A percentile compares a stretch with the other conserved stretches of the same genome.
Conservation (phyloP, 345 rosid species). For the Arabidopsis thaliana region TAIR10.1 NC_003075.7:5150001-5150500, state of each 20-base stretch:
- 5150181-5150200: slow-evolving; percentile 93
- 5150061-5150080: background rate
- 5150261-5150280: slow-evolving; percentile 55
- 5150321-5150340: slow-evolving; percentile 65
- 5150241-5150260: slow-evolving; percentile 53
- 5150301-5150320: slow-evolving; percentile 65
- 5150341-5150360: slow-evolving; percentile 43
- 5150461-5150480: slow-evolving; percentile 41
- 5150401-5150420: slow-evolving; percentile 46
- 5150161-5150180: slow-evolving; percentile 84
- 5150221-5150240: slow-evolving; percentile 41
- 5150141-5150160: slow-evolving; percentile 99
- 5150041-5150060: slow-evolving; percentile 30
- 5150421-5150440: slow-evolving; percentile 42
- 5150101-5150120: background rate
- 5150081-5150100: background rate
- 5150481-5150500: slow-evolving; percentile 37
- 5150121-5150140: background rate
- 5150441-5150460: slow-evolving; percentile 31
- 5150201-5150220: slow-evolving; percentile 88
- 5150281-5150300: slow-evolving; percentile 63
- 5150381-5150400: slow-evolving; percentile 52
- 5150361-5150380: slow-evolving; percentile 63
- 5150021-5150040: slow-evolving; percentile 86
- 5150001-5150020: slow-evolving; percentile 76